Evolutionary conservation across 768 basidiomycete species (phyloP), one percentile per base, ranked within the genome.

Genomic region (Crucibulum laeve): DNA sequence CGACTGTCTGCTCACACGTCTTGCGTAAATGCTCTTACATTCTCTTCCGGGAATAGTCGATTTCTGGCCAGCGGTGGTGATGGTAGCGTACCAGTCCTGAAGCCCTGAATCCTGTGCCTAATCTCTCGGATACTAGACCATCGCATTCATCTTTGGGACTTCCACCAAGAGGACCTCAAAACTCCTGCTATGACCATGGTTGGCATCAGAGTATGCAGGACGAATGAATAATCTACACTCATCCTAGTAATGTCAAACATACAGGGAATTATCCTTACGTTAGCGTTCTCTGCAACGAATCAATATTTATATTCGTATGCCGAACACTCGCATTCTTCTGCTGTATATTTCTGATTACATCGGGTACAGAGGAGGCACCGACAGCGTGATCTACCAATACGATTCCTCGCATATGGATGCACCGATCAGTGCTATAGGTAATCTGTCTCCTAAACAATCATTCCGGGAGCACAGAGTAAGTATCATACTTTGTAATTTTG

Each of bases 11-110:
- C 65, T 3, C 84, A 85, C 55, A 67, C 60, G 25, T 82, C 82
- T 7, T 86, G 84, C 56, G 74, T 86, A 34, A 86, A 86, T 54
- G 73, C 72, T 8, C 70, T 86, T 14, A 57, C 69, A 1, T 84
- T 84, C 46, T 84, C 83, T 2, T 72, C 73, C n/a, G 60, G 70
- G 5, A 73, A 76, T 24, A 82, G 79, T 1, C 68, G 76, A 43
- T 83, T 80, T 63, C 57, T 86, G 30, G 82, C 81, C 2, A 83
- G 79, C 52, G 84, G 80, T 22, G 84, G 84, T 25, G 84, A 86
- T 59, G 82, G 82, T 83, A 60, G 47, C 74, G 30, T 42, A 25
- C 19, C 25, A 35, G 42, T 46, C 23, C 15, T 32, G 30, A 42
- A n/a, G 43, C 26, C 38, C 19, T 5, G 32, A 47, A 43, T 33